Percentiles rank a stretch among this genome's conserved stretches.
Conservation (phyloP, 2,329 filamentous ascomycete species). For the Aaosphaeria arxii region DNA sequence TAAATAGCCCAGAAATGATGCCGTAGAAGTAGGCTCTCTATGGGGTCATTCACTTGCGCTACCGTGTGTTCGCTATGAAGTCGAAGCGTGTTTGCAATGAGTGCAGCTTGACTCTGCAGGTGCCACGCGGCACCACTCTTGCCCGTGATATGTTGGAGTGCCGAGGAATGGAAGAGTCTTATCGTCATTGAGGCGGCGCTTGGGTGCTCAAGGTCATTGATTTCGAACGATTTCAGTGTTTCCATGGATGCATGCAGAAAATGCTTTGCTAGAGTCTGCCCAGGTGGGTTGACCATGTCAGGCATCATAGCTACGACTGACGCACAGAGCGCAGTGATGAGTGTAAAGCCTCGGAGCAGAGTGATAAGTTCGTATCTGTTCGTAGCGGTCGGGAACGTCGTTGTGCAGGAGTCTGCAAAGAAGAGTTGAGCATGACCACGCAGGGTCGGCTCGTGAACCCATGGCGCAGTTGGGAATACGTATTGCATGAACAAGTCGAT, state of each 20-base stretch:
- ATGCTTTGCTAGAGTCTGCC: not conserved
- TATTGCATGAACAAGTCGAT: slow-evolving; percentile 2
- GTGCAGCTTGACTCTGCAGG: slow-evolving; percentile 1
- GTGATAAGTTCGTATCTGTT: not conserved
- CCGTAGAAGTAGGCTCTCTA: slow-evolving; percentile 1
- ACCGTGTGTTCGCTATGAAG: not conserved
- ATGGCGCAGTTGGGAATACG: not conserved
- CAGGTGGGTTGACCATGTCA: not conserved
- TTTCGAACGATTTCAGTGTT: slow-evolving; percentile 1
- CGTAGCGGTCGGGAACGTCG: not conserved
- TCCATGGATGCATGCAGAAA: slow-evolving; percentile 1
- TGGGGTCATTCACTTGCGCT: not conserved
- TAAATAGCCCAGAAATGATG: slow-evolving; percentile 2
- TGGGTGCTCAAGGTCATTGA: slow-evolving; percentile 3
- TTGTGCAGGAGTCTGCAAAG: not conserved
- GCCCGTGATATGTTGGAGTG: slow-evolving; percentile 1
- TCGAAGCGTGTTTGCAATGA: not conserved
- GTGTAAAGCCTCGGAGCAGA: not conserved
- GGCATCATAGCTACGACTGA: slow-evolving; percentile 1
- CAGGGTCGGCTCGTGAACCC: slow-evolving; percentile 1
- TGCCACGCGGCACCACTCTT: slow-evolving; percentile 1
- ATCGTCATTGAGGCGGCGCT: slow-evolving; percentile 1
- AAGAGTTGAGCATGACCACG: not conserved
- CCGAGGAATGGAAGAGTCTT: slow-evolving; percentile 1
- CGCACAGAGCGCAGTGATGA: slow-evolving; percentile 1